Percentiles rank a stretch among this genome's conserved stretches.
Evolutionary conservation across 345 rosid species (phyloP).

Genomic region (Camelina neglecta): DNA sequence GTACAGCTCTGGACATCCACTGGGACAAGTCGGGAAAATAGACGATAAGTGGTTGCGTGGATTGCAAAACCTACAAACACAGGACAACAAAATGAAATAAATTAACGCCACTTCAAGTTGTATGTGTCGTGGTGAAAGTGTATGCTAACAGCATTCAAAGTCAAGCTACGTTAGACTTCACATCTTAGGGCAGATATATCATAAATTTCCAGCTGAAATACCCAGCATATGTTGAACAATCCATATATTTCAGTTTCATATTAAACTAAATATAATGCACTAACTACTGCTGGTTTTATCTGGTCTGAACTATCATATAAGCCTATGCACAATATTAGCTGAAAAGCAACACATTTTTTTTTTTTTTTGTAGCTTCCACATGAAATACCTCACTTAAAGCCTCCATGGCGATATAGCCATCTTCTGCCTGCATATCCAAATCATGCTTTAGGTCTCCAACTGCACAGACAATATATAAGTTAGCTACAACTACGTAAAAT

Average conservation of each 20-base stretch:
- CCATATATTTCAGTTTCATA: slow-evolving; percentile 21
- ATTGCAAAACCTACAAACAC: slow-evolving; percentile 74
- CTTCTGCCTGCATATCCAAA: slow-evolving; percentile 76
- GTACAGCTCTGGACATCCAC: slow-evolving; percentile 95
- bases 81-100: slow-evolving; percentile 27
- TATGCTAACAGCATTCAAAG: slow-evolving; percentile 20
- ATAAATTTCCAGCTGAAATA: not conserved
- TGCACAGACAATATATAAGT: slow-evolving; percentile 43
- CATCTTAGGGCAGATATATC: not conserved
- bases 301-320: not conserved
- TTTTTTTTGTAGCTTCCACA: slow-evolving; percentile 2
- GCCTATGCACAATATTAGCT: not conserved
- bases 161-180: slow-evolving; percentile 11
- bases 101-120: not conserved
- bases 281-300: slow-evolving; percentile 21
- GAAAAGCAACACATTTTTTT: slow-evolving; percentile 26
- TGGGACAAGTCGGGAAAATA: slow-evolving; percentile 89
- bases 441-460: slow-evolving; percentile 86
- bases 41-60: slow-evolving; percentile 80
- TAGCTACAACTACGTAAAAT: slow-evolving; percentile 24
- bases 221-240: not conserved
- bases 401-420: slow-evolving; percentile 82
- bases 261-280: not conserved
- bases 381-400: slow-evolving; percentile 86
- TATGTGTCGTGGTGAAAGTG: not conserved